phyloP scores from a whole-genome alignment of 2,329 filamentous ascomycete species.

The Ascochyta koolunga region DNA sequence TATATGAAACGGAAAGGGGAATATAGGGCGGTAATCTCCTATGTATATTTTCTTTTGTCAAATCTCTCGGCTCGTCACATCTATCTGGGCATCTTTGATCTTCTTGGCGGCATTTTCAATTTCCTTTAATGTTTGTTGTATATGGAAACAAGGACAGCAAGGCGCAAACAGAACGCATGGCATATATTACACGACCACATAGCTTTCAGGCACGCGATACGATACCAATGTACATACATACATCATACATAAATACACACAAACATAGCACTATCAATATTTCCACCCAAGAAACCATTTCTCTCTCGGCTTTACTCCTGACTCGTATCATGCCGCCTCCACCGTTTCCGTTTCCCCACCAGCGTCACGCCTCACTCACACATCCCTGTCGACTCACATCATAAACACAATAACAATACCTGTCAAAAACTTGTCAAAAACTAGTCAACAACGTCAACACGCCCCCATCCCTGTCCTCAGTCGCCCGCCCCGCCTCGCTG shows the following conservation, averaged over 20 bases:
- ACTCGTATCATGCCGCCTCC: background rate
- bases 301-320: background rate
- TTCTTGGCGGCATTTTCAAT: background rate
- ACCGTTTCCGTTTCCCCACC: background rate
- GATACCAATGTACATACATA: conserved; percentile 17
- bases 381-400: too few species aligned
- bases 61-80: background rate
- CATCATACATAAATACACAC: too few species aligned
- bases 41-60: conserved; percentile 15
- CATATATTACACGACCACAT: conserved; percentile 7
- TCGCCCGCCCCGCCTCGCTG: too few species aligned
- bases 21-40: conserved; percentile 10
- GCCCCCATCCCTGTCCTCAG: too few species aligned
- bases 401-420: too few species aligned
- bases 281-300: background rate
- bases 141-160: background rate
- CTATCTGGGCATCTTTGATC: conserved; percentile 4
- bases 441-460: too few species aligned
- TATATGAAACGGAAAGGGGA: background rate
- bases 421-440: too few species aligned
- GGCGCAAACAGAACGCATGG: conserved; percentile 4
- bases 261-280: background rate
- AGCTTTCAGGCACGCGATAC: conserved; percentile 7
- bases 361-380: conserved; percentile 4
- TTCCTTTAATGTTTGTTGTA: background rate